Evolutionary conservation across 2,329 filamentous ascomycete genomes (phyloP).

Genomic region (Pseudophaeomoniella oleicola): DNA sequence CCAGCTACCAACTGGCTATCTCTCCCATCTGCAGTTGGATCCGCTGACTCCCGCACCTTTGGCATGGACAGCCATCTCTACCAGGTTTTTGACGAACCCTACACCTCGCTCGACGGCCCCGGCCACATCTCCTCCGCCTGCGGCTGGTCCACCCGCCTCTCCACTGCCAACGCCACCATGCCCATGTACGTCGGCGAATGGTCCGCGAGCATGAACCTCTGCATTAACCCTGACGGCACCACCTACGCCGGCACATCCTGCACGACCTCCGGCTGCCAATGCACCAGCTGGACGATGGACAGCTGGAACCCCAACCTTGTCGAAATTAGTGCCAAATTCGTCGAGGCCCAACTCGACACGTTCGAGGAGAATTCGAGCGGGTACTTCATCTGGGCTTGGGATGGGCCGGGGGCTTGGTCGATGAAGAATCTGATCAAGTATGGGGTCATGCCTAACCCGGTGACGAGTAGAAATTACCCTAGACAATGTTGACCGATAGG

Average conservation of each 20-base stretch:
- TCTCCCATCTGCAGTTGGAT: constrained; percentile 35
- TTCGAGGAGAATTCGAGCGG: constrained; percentile 24
- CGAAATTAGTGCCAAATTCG: constrained; percentile 24
- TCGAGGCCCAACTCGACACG: constrained; percentile 31
- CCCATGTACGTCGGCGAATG: constrained; percentile 52
- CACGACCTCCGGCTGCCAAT: constrained; percentile 14
- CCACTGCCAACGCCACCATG: constrained; percentile 44
- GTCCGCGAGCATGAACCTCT: constrained; percentile 44
- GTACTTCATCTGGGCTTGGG: constrained; percentile 29
- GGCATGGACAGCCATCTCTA: constrained; percentile 54
- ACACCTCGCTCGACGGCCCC: constrained; percentile 34
- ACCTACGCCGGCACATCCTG: constrained; percentile 37
- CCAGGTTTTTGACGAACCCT: constrained; percentile 42
- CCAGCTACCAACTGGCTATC: constrained; percentile 43
- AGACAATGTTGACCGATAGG: constrained; percentile 1
- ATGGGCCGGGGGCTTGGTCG: neutral
- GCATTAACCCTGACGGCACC: constrained; percentile 34
- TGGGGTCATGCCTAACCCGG: constrained; percentile 1
- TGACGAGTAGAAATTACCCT: constrained; percentile 1
- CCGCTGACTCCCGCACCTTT: constrained; percentile 31
- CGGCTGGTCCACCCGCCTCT: constrained; percentile 33
- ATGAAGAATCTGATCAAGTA: constrained; percentile 1
- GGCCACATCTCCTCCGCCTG: constrained; percentile 44
- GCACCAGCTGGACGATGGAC: constrained; percentile 29
- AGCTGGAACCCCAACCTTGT: constrained; percentile 28